Conservation (phyloP, 306 rosid species). For the Biancaea sappan region DNA sequence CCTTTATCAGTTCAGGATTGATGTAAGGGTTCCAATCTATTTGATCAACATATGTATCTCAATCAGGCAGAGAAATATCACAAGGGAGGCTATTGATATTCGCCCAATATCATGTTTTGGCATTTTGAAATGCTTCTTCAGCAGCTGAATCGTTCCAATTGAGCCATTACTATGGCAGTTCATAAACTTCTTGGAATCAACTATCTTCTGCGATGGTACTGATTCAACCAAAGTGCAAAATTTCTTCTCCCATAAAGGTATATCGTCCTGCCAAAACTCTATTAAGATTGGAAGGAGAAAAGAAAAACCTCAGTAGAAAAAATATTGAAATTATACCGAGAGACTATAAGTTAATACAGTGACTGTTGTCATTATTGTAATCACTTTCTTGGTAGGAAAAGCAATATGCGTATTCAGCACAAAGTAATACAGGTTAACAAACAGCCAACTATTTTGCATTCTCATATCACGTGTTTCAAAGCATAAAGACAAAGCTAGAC, state of each 20-base stretch:
- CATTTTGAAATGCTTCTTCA: constrained; percentile 75
- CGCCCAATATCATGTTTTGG: constrained; percentile 68
- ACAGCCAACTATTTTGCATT: neutral
- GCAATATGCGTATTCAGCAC: neutral
- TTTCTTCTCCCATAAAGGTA: constrained; percentile 93
- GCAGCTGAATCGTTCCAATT: constrained; percentile 81
- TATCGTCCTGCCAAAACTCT: constrained; percentile 63
- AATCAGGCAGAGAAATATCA: constrained; percentile 54
- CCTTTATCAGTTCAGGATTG: constrained; percentile 66
- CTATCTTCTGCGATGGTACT: constrained; percentile 82
- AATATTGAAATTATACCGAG: neutral
- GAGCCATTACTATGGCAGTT: constrained; percentile 48
- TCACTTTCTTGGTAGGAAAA: constrained; percentile 9
- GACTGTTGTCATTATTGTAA: constrained; percentile 1
- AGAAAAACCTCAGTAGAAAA: neutral
- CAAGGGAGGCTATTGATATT: constrained; percentile 51
- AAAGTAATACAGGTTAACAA: constrained; percentile 18
- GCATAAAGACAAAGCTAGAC: constrained; percentile 15
- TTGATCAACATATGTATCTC: constrained; percentile 57
- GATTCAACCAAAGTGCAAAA: constrained; percentile 61
- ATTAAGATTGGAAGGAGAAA: constrained; percentile 10
- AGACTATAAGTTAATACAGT: constrained; percentile 11
- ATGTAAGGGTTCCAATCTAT: constrained; percentile 75
- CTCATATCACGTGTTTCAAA: neutral
- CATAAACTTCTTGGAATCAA: constrained; percentile 53